Percentiles rank a stretch among this genome's conserved stretches.
phyloP scores from a whole-genome alignment of 768 basidiomycete genomes.

The Psilocybe tampanensis region DNA sequence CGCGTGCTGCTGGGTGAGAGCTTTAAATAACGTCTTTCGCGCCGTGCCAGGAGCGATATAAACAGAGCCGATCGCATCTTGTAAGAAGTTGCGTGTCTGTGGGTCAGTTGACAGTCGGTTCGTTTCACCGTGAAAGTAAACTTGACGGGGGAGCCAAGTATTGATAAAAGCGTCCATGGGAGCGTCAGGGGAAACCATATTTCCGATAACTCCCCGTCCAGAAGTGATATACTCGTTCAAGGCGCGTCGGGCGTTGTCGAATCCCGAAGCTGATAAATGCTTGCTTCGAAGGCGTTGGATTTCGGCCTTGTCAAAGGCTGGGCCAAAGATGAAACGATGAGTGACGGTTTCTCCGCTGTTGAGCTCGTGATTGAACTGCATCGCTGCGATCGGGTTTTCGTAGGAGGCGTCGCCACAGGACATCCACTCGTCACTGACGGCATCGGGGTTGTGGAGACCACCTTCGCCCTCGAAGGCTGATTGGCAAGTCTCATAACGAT shows the following conservation, averaged over 20 bases:
- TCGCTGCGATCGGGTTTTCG: neutral
- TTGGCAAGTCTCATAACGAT: neutral
- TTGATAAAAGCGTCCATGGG: neutral
- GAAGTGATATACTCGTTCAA: neutral
- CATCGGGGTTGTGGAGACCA: neutral
- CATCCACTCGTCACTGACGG: neutral
- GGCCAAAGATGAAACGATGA: neutral
- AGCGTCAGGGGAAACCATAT: neutral
- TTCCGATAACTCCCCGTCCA: neutral
- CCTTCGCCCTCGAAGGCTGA: neutral
- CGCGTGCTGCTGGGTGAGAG: neutral
- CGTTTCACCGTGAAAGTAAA: constrained; percentile 1
- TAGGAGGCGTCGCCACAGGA: neutral
- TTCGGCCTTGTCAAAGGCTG: constrained; percentile 1
- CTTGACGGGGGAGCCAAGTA: neutral
- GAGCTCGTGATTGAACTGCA: neutral
- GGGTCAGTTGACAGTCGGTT: neutral
- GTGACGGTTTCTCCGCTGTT: neutral
- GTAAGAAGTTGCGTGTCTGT: neutral
- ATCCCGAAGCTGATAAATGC: constrained; percentile 1
- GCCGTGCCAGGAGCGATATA: neutral
- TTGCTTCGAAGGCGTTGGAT: neutral
- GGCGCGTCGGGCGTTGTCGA: neutral
- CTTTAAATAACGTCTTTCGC: neutral
- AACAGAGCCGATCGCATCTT: neutral